phyloP scores from a whole-genome alignment of 1,284 basidiomycete species.

The Mycena sp. region DNA sequence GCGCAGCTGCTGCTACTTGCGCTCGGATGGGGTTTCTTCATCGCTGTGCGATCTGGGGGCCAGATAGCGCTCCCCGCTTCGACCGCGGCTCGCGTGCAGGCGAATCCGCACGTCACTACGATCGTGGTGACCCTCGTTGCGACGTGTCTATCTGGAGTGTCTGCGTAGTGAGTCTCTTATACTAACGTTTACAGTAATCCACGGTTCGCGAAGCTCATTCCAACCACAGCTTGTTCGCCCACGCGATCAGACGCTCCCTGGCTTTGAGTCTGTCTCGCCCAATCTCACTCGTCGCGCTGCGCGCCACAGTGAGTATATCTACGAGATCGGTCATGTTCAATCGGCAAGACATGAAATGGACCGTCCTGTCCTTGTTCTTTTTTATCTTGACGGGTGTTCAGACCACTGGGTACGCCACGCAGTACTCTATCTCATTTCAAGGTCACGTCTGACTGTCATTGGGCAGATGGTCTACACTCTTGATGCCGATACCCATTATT shows the following conservation, averaged over 20 bases:
- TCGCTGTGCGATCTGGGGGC: background rate
- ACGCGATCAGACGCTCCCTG: background rate
- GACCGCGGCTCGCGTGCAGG: background rate
- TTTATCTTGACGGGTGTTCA: slow-evolving; percentile 2
- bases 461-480: slow-evolving; percentile 3
- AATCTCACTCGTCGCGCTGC: background rate
- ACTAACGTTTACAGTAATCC: no score
- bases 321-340: background rate
- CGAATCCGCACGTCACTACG: background rate
- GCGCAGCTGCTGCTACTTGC: background rate
- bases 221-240: background rate
- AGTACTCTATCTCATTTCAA: background rate
- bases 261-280: background rate
- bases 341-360: background rate
- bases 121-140: background rate
- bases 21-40: background rate
- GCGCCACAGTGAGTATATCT: background rate
- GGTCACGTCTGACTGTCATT: background rate
- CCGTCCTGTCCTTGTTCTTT: background rate
- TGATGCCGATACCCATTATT: background rate
- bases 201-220: no score
- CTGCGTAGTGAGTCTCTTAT: background rate
- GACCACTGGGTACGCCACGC: background rate
- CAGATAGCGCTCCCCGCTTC: background rate
- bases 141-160: background rate